These are phyloP conservation scores for Kwoniella europaea DNA, from an alignment of 768 basidiomycete species.

Conservation along the genomic window DNA sequence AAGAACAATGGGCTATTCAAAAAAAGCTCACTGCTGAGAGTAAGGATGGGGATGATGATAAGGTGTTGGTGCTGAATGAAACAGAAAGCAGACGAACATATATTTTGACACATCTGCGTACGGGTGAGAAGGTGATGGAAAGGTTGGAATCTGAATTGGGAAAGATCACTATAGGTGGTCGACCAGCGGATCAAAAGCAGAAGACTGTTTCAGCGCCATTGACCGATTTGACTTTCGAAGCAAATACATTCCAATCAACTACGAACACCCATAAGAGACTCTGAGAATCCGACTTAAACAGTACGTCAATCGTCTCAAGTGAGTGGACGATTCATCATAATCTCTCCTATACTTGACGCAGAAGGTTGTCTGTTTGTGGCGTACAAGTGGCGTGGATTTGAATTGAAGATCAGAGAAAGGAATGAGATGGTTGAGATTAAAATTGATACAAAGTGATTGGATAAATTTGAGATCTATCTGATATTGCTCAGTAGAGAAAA, in stretches of 20 bases:
- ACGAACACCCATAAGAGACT: no score
- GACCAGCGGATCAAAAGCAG: background rate
- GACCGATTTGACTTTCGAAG: no score
- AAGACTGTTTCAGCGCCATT: no score
- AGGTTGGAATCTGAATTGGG: background rate
- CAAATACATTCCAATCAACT: no score
- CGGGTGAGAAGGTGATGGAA: background rate
- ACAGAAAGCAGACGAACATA: no score
- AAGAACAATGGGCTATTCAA: background rate
- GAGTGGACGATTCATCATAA: no score
- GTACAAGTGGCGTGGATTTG: background rate
- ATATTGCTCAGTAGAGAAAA: background rate
- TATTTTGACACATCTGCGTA: background rate
- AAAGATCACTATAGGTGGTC: background rate
- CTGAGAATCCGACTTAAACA: no score
- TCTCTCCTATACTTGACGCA: background rate
- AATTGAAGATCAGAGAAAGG: background rate
- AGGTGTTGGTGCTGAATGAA: no score
- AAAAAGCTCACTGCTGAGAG: background rate
- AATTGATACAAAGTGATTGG: background rate
- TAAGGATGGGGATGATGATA: no score
- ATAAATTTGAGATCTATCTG: conserved; percentile 22
- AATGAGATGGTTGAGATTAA: background rate
- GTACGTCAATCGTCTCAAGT: no score
- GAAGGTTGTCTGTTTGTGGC: background rate